These are phyloP conservation scores for Paramecium pentaurelia DNA, from an alignment of 73 alveolate genomes.

Conservation along the genomic window DNA sequence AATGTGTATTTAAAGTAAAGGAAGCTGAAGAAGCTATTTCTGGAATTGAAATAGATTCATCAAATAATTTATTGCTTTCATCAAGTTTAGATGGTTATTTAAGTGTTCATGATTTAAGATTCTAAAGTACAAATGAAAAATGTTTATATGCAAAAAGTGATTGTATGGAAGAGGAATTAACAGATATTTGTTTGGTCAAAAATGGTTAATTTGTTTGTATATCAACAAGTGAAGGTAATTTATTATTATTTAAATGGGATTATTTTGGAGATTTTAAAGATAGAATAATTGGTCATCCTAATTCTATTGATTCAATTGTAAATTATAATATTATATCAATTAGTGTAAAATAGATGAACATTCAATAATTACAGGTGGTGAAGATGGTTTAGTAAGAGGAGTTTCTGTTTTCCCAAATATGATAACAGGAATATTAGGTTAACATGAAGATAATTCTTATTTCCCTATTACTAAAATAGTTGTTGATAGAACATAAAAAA, in stretches of 20 bases:
- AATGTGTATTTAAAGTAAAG: constrained; percentile 54
- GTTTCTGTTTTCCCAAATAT: constrained; percentile 88
- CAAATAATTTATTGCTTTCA: constrained; percentile 65
- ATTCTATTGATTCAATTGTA: constrained; percentile 85
- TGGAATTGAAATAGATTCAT: constrained; percentile 59
- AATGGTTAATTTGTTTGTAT: constrained; percentile 80
- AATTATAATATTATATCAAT: neutral
- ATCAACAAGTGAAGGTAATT: constrained; percentile 84
- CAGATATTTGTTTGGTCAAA: constrained; percentile 73
- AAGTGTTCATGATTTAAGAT: constrained; percentile 84
- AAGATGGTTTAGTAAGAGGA: constrained; percentile 92
- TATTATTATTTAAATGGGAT: constrained; percentile 89
- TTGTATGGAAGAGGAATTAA: constrained; percentile 90
- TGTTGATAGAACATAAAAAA: constrained; percentile 61
- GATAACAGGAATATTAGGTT: constrained; percentile 77
- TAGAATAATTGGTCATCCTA: constrained; percentile 85
- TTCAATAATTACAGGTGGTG: constrained; percentile 88
- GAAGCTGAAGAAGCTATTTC: constrained; percentile 78
- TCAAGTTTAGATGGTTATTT: constrained; percentile 89
- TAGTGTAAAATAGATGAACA: constrained; percentile 84
- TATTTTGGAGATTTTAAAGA: constrained; percentile 97
- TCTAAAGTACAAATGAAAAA: constrained; percentile 63
- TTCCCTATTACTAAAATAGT: constrained; percentile 79
- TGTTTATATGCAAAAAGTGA: constrained; percentile 91
- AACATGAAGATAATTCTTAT: constrained; percentile 67